Percentiles rank a stretch among this genome's conserved stretches.
phyloP scores from a whole-genome alignment of 2,329 filamentous ascomycete genomes.

The Phialocephala subalpina region DNA sequence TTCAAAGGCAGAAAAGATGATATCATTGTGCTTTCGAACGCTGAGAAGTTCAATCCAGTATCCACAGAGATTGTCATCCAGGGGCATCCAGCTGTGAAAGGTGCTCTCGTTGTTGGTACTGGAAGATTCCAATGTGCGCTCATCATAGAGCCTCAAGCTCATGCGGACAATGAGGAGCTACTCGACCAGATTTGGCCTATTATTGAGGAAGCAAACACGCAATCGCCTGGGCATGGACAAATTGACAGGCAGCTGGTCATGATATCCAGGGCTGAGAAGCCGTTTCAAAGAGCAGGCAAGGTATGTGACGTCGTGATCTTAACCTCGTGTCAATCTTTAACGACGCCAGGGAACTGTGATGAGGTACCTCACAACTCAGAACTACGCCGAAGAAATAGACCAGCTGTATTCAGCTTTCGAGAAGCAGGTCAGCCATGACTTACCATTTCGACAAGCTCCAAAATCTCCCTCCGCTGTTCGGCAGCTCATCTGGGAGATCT shows the following conservation, averaged over 20 bases:
- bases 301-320: conserved; percentile 20
- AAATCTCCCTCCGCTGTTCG: not conserved
- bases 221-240: conserved; percentile 41
- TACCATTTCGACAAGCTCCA: not conserved
- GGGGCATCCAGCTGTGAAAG: conserved; percentile 44
- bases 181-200: conserved; percentile 44
- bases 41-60: conserved; percentile 25
- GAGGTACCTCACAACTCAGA: not conserved
- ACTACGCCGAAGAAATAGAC: not conserved
- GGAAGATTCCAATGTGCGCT: conserved; percentile 18
- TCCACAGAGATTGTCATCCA: conserved; percentile 47
- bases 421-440: not conserved
- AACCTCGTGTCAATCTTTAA: not conserved
- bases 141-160: conserved; percentile 22
- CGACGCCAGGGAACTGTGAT: not conserved
- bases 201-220: conserved; percentile 44
- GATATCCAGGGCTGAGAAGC: conserved; percentile 44
- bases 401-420: not conserved
- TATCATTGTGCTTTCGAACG: conserved; percentile 26
- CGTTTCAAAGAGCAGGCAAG: conserved; percentile 47
- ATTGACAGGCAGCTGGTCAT: conserved; percentile 42
- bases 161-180: conserved; percentile 10
- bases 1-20: conserved; percentile 20
- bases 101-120: conserved; percentile 23
- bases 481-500: not conserved